Evolutionary conservation across 2,329 filamentous ascomycete species (phyloP), one percentile per base, ranked within the genome.

Genomic region (Neopestalotiopsis sp.): DNA sequence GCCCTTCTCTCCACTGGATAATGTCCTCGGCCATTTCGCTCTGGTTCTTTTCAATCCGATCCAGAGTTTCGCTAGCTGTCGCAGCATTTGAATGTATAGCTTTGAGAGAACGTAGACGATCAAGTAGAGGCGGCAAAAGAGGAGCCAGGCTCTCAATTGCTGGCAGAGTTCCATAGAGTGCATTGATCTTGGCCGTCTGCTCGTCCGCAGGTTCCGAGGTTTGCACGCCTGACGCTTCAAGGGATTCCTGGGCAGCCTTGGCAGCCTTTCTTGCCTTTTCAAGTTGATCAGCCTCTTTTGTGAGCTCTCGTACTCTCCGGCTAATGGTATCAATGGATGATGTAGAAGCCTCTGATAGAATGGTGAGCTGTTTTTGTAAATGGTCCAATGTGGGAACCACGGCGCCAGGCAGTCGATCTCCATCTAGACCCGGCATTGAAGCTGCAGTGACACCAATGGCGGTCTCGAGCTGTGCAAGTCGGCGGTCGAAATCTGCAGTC

Each of bases 131-230:
- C 1, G 96, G 95, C 4, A 99, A 86, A 20, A 97, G 86, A 1
- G 96, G 96, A 5, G 94, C 88, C 7, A 99, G 85, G 68, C 88
- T 92, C 80, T 97, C 94, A 69, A 99, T 96, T 0, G 94, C 96
- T 1, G 94, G 92, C 17, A 99, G 84, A 3, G 94, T 93, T 1
- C 93, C 92, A 80, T 98, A 98, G 4, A 99, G 88, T 1, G 95
- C 93, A 72, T 97, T 96, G 78, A 99, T 92, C 79, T 97, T 97
- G 66, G 93, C 87, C 56, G 90, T 87, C 74, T 97, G 92, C 74
- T 97, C 85, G 68, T 88, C 82, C 34, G 77, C 67, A 9, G 76
- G 75, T 24, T 84, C 82, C 4, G 82, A 76, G 1, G 81, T 74
- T 3, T 82, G 78, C 9, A 78, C 83, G 20, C 84, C 83, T 38